A percentile compares a stretch with the other conserved stretches of the same genome.
Conservation (phyloP, 1,284 basidiomycete species). For the Peniophora sp. region DNA sequence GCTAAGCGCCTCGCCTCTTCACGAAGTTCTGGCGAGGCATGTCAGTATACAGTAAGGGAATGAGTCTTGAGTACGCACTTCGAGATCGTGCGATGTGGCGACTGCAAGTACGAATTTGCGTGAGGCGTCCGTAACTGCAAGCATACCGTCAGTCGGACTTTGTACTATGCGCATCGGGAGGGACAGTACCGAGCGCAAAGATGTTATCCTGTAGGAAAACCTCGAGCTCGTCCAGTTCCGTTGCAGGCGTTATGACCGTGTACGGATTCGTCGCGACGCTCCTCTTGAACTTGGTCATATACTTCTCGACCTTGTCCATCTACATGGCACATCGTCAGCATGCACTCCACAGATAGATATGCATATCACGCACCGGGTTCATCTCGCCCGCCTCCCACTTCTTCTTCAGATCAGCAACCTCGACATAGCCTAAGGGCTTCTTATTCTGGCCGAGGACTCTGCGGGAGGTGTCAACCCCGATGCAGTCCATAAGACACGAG, state of each 20-base stretch:
- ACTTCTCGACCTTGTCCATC: conserved; percentile 56
- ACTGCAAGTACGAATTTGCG: conserved; percentile 85
- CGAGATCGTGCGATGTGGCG: conserved; percentile 73
- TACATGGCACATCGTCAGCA: conserved; percentile 19
- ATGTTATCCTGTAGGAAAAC: conserved; percentile 62
- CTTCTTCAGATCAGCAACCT: conserved; percentile 65
- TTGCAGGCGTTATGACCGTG: conserved; percentile 73
- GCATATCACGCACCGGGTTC: conserved; percentile 47
- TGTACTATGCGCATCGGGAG: not conserved
- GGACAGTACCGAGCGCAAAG: conserved; percentile 68
- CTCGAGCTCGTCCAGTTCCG: conserved; percentile 71
- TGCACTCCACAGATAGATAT: too few relatives aligned
- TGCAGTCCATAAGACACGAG: not conserved
- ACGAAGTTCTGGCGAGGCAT: conserved; percentile 13
- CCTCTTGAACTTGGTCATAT: conserved; percentile 75
- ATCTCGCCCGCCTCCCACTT: conserved; percentile 72
- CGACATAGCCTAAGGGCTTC: conserved; percentile 76
- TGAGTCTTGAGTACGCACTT: conserved; percentile 32
- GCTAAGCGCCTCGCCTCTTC: conserved; percentile 10
- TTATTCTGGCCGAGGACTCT: conserved; percentile 72
- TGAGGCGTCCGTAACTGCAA: conserved; percentile 71
- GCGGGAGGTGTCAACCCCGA: not conserved
- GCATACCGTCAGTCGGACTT: not conserved
- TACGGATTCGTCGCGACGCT: conserved; percentile 54
- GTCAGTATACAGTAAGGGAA: not conserved